These are phyloP conservation scores for Phaeotremella fagi DNA, from an alignment of 768 basidiomycete species.

Conservation along the genomic window DNA sequence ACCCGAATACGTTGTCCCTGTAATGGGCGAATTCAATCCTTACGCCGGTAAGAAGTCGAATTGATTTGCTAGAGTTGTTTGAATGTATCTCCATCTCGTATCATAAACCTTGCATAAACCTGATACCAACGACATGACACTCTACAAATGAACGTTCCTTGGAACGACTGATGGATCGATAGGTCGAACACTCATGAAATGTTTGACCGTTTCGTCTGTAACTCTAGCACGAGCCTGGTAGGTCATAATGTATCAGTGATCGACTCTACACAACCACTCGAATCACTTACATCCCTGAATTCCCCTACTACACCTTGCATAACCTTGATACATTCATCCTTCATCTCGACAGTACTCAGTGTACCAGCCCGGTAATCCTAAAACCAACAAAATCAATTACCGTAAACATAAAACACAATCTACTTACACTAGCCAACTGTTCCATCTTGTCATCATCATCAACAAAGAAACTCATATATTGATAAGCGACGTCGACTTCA, in stretches of 20 bases:
- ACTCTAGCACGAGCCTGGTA: background rate
- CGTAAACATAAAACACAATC: background rate
- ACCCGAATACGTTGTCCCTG: too few species aligned
- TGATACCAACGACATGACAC: too few species aligned
- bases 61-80: too few species aligned
- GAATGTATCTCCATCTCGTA: background rate
- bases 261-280: background rate
- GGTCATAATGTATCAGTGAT: background rate
- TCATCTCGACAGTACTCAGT: slow-evolving; percentile 84
- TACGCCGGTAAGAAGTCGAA: too few species aligned
- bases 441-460: slow-evolving; percentile 88
- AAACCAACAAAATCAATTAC: background rate
- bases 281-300: slow-evolving; percentile 69
- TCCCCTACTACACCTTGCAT: slow-evolving; percentile 75
- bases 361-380: slow-evolving; percentile 89
- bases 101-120: too few species aligned
- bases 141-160: background rate
- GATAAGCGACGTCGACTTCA: slow-evolving; percentile 92
- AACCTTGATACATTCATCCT: slow-evolving; percentile 75
- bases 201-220: background rate
- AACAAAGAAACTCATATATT: slow-evolving; percentile 90
- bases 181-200: background rate
- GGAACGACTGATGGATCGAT: background rate
- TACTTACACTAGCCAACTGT: slow-evolving; percentile 65
- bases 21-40: too few species aligned